A percentile compares a stretch with the other conserved stretches of the same genome.
phyloP scores from a whole-genome alignment of 2,329 filamentous ascomycete species.

The Aspergillus puulaauensis region DNA sequence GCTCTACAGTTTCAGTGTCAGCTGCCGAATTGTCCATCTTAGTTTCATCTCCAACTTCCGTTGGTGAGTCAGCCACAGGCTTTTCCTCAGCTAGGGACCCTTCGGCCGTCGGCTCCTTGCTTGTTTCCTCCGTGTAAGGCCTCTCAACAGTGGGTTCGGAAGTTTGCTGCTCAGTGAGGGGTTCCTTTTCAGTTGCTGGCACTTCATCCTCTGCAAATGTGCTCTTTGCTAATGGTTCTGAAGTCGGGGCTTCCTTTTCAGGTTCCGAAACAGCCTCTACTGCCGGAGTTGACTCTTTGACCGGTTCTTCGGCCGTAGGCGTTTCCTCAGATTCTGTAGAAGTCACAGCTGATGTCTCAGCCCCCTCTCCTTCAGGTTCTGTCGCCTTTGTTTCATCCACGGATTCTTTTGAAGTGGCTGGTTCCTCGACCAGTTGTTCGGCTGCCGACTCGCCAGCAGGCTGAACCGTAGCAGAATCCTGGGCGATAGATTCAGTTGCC shows the following conservation, averaged over 20 bases:
- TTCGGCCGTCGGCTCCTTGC: background rate
- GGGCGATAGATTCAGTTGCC: background rate
- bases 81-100: background rate
- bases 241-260: background rate
- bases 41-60: background rate
- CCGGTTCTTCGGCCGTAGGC: background rate
- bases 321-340: background rate
- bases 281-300: background rate
- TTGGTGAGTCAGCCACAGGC: background rate
- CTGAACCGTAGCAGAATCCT: conserved; percentile 1
- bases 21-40: background rate
- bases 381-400: background rate
- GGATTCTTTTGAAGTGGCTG: background rate
- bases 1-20: background rate
- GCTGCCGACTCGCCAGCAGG: background rate
- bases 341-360: background rate
- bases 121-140: background rate
- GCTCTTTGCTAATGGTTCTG: background rate
- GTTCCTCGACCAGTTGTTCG: background rate
- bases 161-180: background rate
- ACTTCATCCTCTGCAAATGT: background rate
- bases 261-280: background rate
- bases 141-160: background rate
- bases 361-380: background rate
- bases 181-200: background rate